A percentile compares a stretch with the other conserved stretches of the same genome.
Conservation (phyloP, 176 grass and related monocot genomes). For the Raddia guianensis region DNA sequence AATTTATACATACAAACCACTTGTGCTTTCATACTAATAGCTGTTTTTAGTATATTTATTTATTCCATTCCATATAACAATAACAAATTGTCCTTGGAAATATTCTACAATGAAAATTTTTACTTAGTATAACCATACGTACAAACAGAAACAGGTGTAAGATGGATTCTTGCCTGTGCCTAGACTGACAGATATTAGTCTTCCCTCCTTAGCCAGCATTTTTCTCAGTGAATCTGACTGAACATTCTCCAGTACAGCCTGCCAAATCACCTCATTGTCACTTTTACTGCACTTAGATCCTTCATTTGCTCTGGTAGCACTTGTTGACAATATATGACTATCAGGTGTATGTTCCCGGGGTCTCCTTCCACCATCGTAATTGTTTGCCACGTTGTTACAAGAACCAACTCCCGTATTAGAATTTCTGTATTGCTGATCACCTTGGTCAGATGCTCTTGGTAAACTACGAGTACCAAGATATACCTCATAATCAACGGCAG, state of each 20-base stretch:
- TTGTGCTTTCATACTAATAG: not conserved
- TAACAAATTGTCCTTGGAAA: not conserved
- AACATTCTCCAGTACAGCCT: conserved; percentile 72
- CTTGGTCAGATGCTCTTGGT: conserved; percentile 30
- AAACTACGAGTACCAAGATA: conserved; percentile 33
- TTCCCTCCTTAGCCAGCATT: conserved; percentile 79
- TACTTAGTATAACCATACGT: conserved; percentile 25
- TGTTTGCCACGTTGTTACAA: conserved; percentile 22
- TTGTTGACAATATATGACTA: conserved; percentile 33
- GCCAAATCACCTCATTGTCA: conserved; percentile 86
- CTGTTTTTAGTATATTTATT: not conserved
- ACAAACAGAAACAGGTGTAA: conserved; percentile 13
- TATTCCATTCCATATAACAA: not conserved
- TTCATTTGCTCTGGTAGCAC: conserved; percentile 47
- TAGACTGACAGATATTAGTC: conserved; percentile 70
- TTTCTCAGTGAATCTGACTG: conserved; percentile 73
- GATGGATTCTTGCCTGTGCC: conserved; percentile 68
- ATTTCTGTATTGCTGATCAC: conserved; percentile 31
- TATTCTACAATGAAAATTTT: conserved; percentile 25
- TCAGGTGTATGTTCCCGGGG: conserved; percentile 43
- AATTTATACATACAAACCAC: conserved; percentile 17
- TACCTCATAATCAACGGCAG: conserved; percentile 36
- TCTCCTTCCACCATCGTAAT: conserved; percentile 38
- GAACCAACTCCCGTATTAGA: conserved; percentile 30
- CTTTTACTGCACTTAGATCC: conserved; percentile 49